Evolutionary conservation across 73 alveolate species (phyloP), one percentile per base, ranked within the genome.

Genomic region (Paramecium pentaurelia): DNA sequence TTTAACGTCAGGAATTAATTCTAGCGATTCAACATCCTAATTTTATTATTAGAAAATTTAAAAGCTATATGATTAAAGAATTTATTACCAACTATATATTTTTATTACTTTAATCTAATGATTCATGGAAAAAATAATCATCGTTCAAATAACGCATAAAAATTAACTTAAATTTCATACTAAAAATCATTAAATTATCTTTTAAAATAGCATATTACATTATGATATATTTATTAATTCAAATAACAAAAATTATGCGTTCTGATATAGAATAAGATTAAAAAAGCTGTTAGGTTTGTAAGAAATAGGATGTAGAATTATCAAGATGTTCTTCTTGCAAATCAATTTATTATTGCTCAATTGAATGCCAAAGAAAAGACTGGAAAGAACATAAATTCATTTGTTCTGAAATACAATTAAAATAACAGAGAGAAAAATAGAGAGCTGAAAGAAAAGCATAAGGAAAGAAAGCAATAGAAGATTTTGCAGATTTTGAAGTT

Each of bases 371-470:
- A 90, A 77, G 47, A 49, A 42, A 47, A 54, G 93, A 93, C 49
- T 93, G 96, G 95, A 88, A 77, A 45, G 47, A 85, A 18, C 96
- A 93, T 25, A 93, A 93, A 88, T 30, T 40, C n/a, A 59, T 80
- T 22, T 93, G 96, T 58, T 59, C 92, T 32, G 94, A 49, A 42
- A 71, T 71, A 27, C 40, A 71, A 25, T 34, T 71, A 38, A 30
- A 71, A 71, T 44, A 38, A 34, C 22, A 92, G 40, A 18, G 86
- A 75, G 42, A 87, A 84, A 42, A 51, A 60, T 40, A 84, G n/a
- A 22, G 92, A 42, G 68, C 86, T 28, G 86, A 86, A 51, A 77
- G 93, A 80, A 93, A 86, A 64, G 77, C 58, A 59, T 68, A 58
- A 58, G 87, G 87, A 40, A 80, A 37, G 28, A 22, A 54, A 58